Evolutionary conservation across 306 rosid genomes (phyloP), one percentile per base, ranked within the genome.

Genomic region (Malus sylvestris): DNA sequence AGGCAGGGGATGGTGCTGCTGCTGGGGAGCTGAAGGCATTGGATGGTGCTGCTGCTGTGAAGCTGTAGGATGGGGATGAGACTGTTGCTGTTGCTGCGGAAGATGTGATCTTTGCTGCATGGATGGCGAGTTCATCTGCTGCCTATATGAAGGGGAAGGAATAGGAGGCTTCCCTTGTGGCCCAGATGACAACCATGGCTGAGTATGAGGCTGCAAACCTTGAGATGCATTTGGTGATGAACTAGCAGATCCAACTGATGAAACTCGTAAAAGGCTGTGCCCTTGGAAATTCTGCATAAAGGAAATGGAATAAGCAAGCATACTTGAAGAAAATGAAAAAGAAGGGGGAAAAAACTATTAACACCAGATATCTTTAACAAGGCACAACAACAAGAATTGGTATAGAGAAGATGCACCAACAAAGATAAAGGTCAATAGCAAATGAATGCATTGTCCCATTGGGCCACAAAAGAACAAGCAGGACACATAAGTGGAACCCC

Each of bases 141-240:
- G 98, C 87, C 98, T 85, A 82, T 81, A 90, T 12, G 95, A 74
- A 29, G 93, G 79, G 69, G 97, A 65, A 45, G 97, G 93, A 72
- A 92, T 79, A 67, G 97, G 99, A 79, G 99, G 99, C 87, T 90
- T 92, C 76, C 97, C 99, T 85, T 84, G 92, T 16, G 96, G 72
- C 42, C 86, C 96, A 82, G 97, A 85, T 58, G 96, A 83, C 84
- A 92, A 73, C 99, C 97, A 95, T 23, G 97, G 97, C 84, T 95
- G 97, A 81, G 87, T 95, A 76, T 83, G 79, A 69, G 89, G 78
- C 81, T 88, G 95, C 83, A 87, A 67, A 78, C 79, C 73, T 78
- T 88, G 97, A 45, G 99, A 78, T 40, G 86, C 78, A 80, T 77
- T 90, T 44, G 90, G 89, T 80, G 88, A 87, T 4, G 89, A 76